Conservation (phyloP, 148 eudicot genomes). For the Polygonum aviculare region DNA sequence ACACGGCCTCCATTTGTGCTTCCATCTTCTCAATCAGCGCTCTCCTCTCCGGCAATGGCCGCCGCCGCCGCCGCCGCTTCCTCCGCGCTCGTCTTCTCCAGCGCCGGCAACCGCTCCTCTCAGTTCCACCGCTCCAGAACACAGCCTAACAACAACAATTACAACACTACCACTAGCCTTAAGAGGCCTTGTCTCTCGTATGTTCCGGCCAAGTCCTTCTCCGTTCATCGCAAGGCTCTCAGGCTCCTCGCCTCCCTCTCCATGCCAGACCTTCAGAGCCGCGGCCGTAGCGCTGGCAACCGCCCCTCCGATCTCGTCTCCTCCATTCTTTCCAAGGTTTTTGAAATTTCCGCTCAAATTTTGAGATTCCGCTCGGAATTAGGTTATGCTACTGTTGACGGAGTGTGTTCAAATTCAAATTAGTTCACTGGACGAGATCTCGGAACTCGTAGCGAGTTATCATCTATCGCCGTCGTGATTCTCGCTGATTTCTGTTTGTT, state of each 20-base stretch:
- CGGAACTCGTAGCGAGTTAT: background rate
- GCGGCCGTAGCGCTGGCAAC: conserved; percentile 16
- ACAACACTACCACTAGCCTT: background rate
- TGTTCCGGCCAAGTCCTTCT: conserved; percentile 6
- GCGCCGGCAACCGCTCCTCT: conserved; percentile 9
- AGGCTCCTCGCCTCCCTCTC: conserved; percentile 31
- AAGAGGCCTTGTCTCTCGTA: background rate
- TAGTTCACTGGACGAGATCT: background rate
- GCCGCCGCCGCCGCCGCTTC: conserved; percentile 15
- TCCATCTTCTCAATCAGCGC: background rate
- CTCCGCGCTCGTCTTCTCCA: conserved; percentile 13
- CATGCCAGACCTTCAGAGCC: conserved; percentile 15
- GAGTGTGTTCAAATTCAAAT: too few relatives aligned
- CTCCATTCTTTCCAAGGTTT: conserved; percentile 46
- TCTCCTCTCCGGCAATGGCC: conserved; percentile 2
- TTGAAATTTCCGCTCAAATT: background rate
- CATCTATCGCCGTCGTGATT: background rate
- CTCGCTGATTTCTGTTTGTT: background rate
- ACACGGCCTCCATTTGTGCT: background rate
- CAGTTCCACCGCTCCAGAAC: conserved; percentile 8
- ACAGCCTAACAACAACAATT: background rate
- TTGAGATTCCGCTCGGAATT: background rate
- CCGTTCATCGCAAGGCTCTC: conserved; percentile 10
- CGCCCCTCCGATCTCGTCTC: conserved; percentile 33
- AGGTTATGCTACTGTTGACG: background rate